Conservation (phyloP, 1,284 basidiomycete genomes). For the Trametes pubescens region DNA sequence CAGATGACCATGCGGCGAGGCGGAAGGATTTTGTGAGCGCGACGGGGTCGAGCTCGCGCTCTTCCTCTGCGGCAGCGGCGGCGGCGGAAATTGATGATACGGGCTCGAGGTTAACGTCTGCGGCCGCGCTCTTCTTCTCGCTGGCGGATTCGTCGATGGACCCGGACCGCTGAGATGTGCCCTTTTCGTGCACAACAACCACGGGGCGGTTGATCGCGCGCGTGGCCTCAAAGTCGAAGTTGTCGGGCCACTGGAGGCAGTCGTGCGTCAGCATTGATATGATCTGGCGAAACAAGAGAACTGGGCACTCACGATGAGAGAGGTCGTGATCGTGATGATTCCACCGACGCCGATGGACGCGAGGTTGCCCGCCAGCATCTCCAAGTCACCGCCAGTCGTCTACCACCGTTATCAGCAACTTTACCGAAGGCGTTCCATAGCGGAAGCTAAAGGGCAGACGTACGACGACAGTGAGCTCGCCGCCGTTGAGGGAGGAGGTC, state of each 20-base stretch:
- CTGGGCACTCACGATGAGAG: conserved; percentile 59
- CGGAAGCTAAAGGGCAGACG: conserved; percentile 37
- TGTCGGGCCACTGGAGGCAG: conserved; percentile 70
- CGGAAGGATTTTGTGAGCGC: conserved; percentile 75
- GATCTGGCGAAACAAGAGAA: background rate
- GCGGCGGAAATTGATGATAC: conserved; percentile 41
- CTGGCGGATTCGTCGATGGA: conserved; percentile 39
- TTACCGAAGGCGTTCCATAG: background rate
- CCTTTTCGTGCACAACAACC: conserved; percentile 20
- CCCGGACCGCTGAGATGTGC: conserved; percentile 16
- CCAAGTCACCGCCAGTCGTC: conserved; percentile 70
- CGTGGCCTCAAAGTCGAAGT: conserved; percentile 83
- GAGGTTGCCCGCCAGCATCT: conserved; percentile 90
- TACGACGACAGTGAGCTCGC: conserved; percentile 77
- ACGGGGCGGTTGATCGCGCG: conserved; percentile 73
- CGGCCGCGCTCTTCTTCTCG: conserved; percentile 51
- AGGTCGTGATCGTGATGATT: conserved; percentile 74
- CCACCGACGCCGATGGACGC: conserved; percentile 86
- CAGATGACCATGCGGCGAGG: conserved; percentile 78
- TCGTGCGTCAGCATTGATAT: background rate
- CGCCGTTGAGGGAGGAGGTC: conserved; percentile 73
- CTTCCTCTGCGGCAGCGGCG: conserved; percentile 49
- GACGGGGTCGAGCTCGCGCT: conserved; percentile 68
- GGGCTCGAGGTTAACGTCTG: conserved; percentile 41
- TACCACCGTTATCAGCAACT: conserved; percentile 32